Percentiles rank a stretch among this genome's conserved stretches.
These are phyloP conservation scores for Bromus sterilis DNA, from an alignment of 176 grass and related monocot genomes.

Conservation along the genomic window DNA sequence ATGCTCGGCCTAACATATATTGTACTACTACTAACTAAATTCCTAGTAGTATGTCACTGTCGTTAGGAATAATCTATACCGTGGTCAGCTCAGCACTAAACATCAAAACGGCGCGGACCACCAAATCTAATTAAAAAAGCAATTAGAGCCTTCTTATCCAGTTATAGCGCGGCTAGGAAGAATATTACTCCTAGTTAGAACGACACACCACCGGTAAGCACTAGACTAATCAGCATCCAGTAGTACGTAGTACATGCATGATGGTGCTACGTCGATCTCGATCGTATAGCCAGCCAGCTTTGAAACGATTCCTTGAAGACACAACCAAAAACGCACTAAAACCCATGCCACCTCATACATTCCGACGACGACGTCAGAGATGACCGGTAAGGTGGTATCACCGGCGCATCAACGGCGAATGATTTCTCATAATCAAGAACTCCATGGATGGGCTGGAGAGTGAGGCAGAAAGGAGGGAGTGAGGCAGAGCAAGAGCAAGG, in stretches of 20 bases:
- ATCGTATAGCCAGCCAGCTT: not conserved
- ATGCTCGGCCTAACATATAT: too few relatives aligned
- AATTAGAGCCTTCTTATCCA: conserved; percentile 16
- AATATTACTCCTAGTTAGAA: not conserved
- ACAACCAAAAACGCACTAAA: conserved; percentile 11
- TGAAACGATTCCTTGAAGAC: not conserved
- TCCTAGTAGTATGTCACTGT: not conserved
- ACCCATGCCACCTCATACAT: not conserved
- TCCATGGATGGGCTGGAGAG: not conserved
- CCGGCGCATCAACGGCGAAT: conserved; percentile 12
- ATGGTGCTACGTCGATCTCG: not conserved
- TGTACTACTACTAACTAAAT: too few relatives aligned
- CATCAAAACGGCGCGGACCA: not conserved
- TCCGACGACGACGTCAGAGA: not conserved
- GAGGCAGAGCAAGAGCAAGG: not conserved
- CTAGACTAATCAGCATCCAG: too few relatives aligned
- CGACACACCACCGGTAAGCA: not conserved
- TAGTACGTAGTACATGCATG: not conserved
- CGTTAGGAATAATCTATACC: not conserved
- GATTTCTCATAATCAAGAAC: not conserved
- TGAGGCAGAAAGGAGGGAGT: not conserved
- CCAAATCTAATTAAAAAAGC: not conserved
- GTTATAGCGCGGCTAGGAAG: not conserved
- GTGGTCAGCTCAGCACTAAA: not conserved
- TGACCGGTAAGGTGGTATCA: not conserved